Conservation (phyloP, 805 yeast species). For the Saccharomycopsis vini region DNA sequence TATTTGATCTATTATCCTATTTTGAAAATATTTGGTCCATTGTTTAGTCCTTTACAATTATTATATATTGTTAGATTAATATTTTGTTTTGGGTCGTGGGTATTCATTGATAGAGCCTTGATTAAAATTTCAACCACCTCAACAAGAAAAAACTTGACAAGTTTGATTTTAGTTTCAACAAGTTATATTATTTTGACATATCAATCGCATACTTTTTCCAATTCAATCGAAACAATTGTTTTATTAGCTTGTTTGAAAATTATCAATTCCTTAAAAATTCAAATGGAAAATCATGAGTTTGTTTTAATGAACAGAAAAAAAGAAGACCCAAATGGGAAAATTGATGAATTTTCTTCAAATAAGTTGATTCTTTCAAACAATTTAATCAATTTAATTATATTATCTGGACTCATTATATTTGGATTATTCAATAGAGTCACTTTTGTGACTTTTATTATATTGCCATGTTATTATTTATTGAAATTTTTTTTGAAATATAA, state of each 20-base stretch:
- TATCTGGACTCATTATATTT: slow-evolving; percentile 45
- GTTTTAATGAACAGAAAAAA: not conserved
- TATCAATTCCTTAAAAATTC: slow-evolving; percentile 55
- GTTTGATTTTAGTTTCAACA: slow-evolving; percentile 41
- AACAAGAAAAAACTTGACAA: slow-evolving; percentile 16
- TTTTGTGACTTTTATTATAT: slow-evolving; percentile 60
- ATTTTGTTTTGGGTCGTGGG: slow-evolving; percentile 27
- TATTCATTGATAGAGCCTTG: slow-evolving; percentile 23
- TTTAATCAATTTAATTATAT: slow-evolving; percentile 26
- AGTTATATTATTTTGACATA: slow-evolving; percentile 67
- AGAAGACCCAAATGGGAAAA: not conserved
- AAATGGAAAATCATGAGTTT: slow-evolving; percentile 8
- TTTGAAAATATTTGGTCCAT: slow-evolving; percentile 26
- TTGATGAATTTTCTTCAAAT: not conserved
- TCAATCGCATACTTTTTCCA: slow-evolving; percentile 87
- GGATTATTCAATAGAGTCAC: slow-evolving; percentile 85
- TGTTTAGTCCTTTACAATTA: slow-evolving; percentile 7
- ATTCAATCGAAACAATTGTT: slow-evolving; percentile 59
- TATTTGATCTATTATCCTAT: slow-evolving; percentile 65
- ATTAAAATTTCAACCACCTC: slow-evolving; percentile 4
- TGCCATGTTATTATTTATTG: slow-evolving; percentile 48
- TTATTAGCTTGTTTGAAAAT: slow-evolving; percentile 43
- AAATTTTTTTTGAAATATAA: slow-evolving; percentile 34
- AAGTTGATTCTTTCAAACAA: slow-evolving; percentile 24
- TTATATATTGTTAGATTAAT: slow-evolving; percentile 11